Evolutionary conservation across 1,139 yeast genomes (phyloP), one percentile per base, ranked within the genome.

Genomic region (Debaryomyces nepalensis): DNA sequence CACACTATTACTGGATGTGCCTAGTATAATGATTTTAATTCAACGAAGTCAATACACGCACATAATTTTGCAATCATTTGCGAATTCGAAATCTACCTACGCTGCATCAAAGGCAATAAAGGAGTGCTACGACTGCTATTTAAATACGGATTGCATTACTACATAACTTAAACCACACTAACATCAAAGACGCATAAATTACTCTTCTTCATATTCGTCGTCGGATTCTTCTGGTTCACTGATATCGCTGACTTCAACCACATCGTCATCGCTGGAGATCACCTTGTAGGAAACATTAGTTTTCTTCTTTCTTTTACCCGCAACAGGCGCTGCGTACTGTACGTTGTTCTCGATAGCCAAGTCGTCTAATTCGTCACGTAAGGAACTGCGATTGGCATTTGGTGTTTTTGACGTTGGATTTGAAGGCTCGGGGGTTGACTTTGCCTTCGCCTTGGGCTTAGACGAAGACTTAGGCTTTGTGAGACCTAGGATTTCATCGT

Each of bases 401-500:
- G 53, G 47, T 21, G 45, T 49, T 9, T 36, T 22, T 10, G 34
- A 37, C 18, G n/a, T 24, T 24, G 24, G 42, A 3, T 11, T 23
- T 21, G 22, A 12, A 20, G 33, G 29, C 19, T 16, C 33, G 3
- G 43, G 33, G 1, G 41, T 26, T 4, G 43, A 23, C 9, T 16
- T 23, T 15, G 29, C 5, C 10, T n/a, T 23, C 22, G 29, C 5
- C 10, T n/a, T 22, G 5, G 37, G 19, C 29, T 16, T 34, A 8
- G 44, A 22, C 20, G 32, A 12, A 2, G 29, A 16, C 16, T 33
- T 44, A 18, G 44, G 33, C n/a, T 29, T 33, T 33, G 26, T 26
- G 32, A 40, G 47, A 15, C 61, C 61, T 30, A 56, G 49, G 29
- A 56, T 46, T 33, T 60, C 66, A 37, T 66, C 71, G 34, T 66